Evolutionary conservation across 495 filamentous ascomycete species (phyloP).

Genomic region (Xanthoparmelia taractica): DNA sequence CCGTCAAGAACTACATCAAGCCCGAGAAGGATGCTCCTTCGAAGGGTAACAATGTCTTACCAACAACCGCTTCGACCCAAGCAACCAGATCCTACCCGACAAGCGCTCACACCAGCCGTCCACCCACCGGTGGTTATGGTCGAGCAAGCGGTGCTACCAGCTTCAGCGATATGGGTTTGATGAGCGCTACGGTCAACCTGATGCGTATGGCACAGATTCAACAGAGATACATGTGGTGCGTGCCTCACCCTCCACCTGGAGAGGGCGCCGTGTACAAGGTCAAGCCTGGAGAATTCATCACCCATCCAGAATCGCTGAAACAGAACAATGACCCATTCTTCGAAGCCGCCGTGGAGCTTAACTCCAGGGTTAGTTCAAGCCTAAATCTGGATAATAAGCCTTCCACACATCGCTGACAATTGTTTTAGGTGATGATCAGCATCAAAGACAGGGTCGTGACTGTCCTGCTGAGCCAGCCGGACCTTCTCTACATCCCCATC

Average conservation of each 20-base stretch:
- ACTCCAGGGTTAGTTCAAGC: slow-evolving; percentile 42
- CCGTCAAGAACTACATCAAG: slow-evolving; percentile 23
- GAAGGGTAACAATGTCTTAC: slow-evolving; percentile 1
- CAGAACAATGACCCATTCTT: slow-evolving; percentile 42
- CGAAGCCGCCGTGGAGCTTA: slow-evolving; percentile 45
- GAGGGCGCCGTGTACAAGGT: slow-evolving; percentile 57
- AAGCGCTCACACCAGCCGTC: background rate
- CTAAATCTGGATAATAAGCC: background rate
- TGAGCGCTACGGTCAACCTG: slow-evolving; percentile 10
- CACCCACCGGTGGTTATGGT: slow-evolving; percentile 4
- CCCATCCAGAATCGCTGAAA: slow-evolving; percentile 46
- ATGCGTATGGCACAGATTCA: slow-evolving; percentile 10
- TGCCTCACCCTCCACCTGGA: slow-evolving; percentile 26
- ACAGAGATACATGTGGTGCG: slow-evolving; percentile 12
- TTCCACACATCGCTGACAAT: slow-evolving; percentile 2
- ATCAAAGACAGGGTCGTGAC: slow-evolving; percentile 52
- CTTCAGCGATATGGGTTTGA: slow-evolving; percentile 5
- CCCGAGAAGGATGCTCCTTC: slow-evolving; percentile 12
- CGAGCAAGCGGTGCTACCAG: slow-evolving; percentile 2
- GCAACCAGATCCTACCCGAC: slow-evolving; percentile 5
- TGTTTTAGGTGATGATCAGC: slow-evolving; percentile 47
- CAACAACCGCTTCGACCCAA: slow-evolving; percentile 6
- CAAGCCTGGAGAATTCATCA: slow-evolving; percentile 43
- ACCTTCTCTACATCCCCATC: slow-evolving; percentile 47
- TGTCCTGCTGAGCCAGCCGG: slow-evolving; percentile 41